Base-by-base conservation (phyloP, 2,329 filamentous ascomycete species). In the Aspergillus vadensis region DNA sequence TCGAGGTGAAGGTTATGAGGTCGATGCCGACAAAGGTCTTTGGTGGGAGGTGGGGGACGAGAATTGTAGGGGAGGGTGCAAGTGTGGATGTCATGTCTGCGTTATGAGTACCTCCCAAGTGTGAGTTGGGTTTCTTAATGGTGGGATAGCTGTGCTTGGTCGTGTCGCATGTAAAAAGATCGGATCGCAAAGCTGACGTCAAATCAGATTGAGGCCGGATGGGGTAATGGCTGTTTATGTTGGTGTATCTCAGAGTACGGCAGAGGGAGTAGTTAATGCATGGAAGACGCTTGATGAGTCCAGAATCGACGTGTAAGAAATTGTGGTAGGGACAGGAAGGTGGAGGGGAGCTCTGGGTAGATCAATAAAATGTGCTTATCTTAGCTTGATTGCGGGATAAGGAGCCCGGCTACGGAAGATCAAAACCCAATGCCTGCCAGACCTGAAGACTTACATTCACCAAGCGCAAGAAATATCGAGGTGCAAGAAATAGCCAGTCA, bases 1-100 rank as follows among this genome's bases (percentile, higher is more conserved):
- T 85, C 4, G 85, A 84, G 15, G 85, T 87, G 73, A 89, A 88
- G 49, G 86, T 85, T 53, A 88, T 80, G 19, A 83, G 76, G 65
- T 83, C 79, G 59, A 82, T 76, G 43, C 80, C 86, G 65, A 83
- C 82, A 32, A 83, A 71, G 14, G 80, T 79, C 64, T 77, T 78
- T 3, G 79, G 72, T 19, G 81, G 81, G 38, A 83, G 76, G 43
- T 74, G 57, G 32, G 76, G 74, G 64, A 82, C 70, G 32, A 83
- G 73, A 59, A 82, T 68, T 7, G 77, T 78, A 39, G 74, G 76
- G 25, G 53, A 47, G 14, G 53, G 17, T 2, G 53, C 32, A 17
- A 32, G 4, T 10, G 38, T 17, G 36, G 51, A 43, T 38, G 17
- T 44, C 38, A 44, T 55, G 10, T 17, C 10, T 41, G 19, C n/a